These are phyloP conservation scores for Cenchrus purpureus DNA, from an alignment of 176 grass and related monocot genomes.

Conservation along the genomic window DNA sequence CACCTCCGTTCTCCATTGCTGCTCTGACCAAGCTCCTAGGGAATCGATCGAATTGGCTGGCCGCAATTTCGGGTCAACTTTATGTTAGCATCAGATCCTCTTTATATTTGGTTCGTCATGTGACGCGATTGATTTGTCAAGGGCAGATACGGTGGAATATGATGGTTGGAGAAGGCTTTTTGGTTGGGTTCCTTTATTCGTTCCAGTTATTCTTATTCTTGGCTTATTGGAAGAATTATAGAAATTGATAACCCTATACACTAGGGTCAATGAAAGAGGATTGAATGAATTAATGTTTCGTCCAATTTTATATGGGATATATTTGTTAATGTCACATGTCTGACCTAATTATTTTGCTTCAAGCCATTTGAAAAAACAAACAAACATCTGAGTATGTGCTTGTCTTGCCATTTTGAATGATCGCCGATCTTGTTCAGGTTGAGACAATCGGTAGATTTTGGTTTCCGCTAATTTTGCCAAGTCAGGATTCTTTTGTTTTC, in stretches of 20 bases:
- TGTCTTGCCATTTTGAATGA: constrained; percentile 1
- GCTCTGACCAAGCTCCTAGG: neutral
- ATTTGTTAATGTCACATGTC: neutral
- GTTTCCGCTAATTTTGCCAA: neutral
- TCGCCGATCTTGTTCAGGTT: neutral
- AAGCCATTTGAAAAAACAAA: neutral
- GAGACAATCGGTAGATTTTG: neutral
- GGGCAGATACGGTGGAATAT: constrained; percentile 6
- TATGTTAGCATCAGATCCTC: constrained; percentile 23
- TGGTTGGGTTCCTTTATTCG: neutral
- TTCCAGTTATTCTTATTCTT: constrained; percentile 11
- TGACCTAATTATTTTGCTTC: neutral
- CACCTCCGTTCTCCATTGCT: neutral
- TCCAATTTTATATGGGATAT: neutral
- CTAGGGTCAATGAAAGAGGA: neutral
- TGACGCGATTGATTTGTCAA: neutral
- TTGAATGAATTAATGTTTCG: neutral
- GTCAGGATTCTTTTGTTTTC: neutral
- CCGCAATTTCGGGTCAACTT: constrained; percentile 32
- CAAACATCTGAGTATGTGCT: neutral
- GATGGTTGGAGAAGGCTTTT: constrained; percentile 15
- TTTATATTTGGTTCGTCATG: neutral
- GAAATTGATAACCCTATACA: neutral
- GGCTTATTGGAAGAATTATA: neutral
- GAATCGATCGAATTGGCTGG: constrained; percentile 4